phyloP scores from a whole-genome alignment of 179 eudicot genomes.

The Sideroxylon spinosum region DNA sequence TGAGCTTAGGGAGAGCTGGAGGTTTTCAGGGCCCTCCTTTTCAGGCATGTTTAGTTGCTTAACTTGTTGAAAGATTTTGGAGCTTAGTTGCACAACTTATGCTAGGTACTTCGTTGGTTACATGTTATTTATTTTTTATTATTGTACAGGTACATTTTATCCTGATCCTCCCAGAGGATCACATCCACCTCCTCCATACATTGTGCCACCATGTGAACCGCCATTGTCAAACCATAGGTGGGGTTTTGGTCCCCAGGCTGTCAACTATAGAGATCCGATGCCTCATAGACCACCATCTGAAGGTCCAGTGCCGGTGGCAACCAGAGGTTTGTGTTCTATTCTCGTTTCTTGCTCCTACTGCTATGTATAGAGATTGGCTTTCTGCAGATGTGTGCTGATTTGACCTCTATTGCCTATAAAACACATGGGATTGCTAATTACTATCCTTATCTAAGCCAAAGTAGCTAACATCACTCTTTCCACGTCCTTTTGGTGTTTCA shows the following conservation, averaged over 20 bases:
- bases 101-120: neutral
- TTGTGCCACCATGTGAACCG: constrained; percentile 56
- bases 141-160: constrained; percentile 38
- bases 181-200: constrained; percentile 41
- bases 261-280: constrained; percentile 52
- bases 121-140: neutral
- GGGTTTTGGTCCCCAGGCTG: constrained; percentile 52
- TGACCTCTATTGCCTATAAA: neutral
- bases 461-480: neutral
- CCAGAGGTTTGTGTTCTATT: constrained; percentile 52
- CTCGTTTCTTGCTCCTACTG: neutral
- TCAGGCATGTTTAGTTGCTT: constrained; percentile 37
- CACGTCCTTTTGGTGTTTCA: constrained; percentile 32
- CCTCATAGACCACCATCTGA: constrained; percentile 61
- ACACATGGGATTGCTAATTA: neutral
- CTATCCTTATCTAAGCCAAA: neutral
- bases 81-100: neutral
- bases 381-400: neutral
- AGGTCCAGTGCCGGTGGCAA: constrained; percentile 64
- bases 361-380: neutral
- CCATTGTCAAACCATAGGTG: constrained; percentile 50
- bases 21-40: constrained; percentile 55
- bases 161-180: constrained; percentile 42
- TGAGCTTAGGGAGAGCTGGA: constrained; percentile 65
- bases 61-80: neutral